phyloP scores from a whole-genome alignment of 768 basidiomycete species.

The Rhodocollybia butyracea region DNA sequence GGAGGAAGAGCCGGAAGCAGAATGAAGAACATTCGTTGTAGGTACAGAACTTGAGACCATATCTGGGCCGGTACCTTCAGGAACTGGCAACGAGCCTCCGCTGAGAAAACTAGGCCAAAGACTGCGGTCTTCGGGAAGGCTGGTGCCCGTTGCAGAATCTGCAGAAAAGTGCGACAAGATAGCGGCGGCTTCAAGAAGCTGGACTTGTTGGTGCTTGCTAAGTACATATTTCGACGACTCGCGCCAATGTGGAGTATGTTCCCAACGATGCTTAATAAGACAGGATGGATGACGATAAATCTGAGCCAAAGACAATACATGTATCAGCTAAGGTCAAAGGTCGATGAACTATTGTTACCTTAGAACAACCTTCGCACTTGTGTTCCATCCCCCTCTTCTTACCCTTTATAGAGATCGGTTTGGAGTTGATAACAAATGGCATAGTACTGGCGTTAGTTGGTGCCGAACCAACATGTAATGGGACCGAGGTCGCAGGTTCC shows the following conservation, averaged over 20 bases:
- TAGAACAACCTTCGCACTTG: slow-evolving; percentile 92
- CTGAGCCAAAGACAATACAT: slow-evolving; percentile 38
- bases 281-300: slow-evolving; percentile 92
- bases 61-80: slow-evolving; percentile 22
- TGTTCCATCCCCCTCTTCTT: slow-evolving; percentile 86
- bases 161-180: slow-evolving; percentile 88
- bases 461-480: slow-evolving; percentile 2
- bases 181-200: slow-evolving; percentile 94
- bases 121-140: slow-evolving; percentile 90
- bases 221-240: slow-evolving; percentile 87
- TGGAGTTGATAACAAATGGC: slow-evolving; percentile 16
- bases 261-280: slow-evolving; percentile 97
- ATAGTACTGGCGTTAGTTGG: slow-evolving; percentile 11
- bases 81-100: slow-evolving; percentile 62
- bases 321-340: not conserved
- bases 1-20: slow-evolving; percentile 4
- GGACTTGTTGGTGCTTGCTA: slow-evolving; percentile 97
- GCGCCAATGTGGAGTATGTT: slow-evolving; percentile 95
- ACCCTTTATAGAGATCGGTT: slow-evolving; percentile 32
- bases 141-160: slow-evolving; percentile 54
- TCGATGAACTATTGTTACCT: slow-evolving; percentile 46
- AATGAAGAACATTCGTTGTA: not conserved
- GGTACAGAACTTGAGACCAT: slow-evolving; percentile 7
- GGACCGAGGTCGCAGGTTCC: not conserved
- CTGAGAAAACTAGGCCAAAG: slow-evolving; percentile 87